These are phyloP conservation scores for Ogataea methanolica DNA, from an alignment of 805 yeast genomes.

Conservation along the genomic window DNA sequence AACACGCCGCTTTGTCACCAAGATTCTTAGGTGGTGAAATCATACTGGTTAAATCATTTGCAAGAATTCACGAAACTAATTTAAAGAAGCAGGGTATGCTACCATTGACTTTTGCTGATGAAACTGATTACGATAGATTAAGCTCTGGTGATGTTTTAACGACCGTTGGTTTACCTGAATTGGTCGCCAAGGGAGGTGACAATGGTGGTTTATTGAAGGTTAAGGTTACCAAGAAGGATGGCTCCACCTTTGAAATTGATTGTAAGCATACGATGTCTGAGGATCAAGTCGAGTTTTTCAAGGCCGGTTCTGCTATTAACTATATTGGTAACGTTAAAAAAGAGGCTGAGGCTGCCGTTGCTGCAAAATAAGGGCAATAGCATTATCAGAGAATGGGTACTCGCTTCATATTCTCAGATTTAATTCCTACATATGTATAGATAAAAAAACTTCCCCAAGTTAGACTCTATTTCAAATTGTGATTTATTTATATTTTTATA, in stretches of 20 bases:
- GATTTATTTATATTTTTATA: too few species aligned
- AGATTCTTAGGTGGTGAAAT: constrained; percentile 89
- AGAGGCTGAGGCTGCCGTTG: constrained; percentile 6
- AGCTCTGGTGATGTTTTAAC: constrained; percentile 72
- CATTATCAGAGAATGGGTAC: too few species aligned
- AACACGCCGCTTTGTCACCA: constrained; percentile 96
- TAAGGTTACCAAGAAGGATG: constrained; percentile 69
- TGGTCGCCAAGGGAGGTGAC: constrained; percentile 77
- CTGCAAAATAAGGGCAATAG: not conserved
- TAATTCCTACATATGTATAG: too few species aligned
- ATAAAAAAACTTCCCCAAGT: too few species aligned
- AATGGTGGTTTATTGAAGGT: constrained; percentile 79
- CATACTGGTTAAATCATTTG: constrained; percentile 89
- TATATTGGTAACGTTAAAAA: constrained; percentile 46
- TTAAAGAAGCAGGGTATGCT: constrained; percentile 97
- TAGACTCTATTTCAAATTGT: too few species aligned
- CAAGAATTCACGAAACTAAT: constrained; percentile 97
- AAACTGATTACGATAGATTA: constrained; percentile 80
- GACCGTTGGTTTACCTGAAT: constrained; percentile 67
- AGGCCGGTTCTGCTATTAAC: constrained; percentile 96
- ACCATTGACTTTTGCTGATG: constrained; percentile 89
- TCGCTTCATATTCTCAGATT: too few species aligned
- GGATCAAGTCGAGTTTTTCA: constrained; percentile 94
- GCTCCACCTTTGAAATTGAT: constrained; percentile 62
- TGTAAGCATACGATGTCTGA: constrained; percentile 95